A percentile compares a stretch with the other conserved stretches of the same genome.
Evolutionary conservation across 2,329 filamentous ascomycete species (phyloP).

Genomic region (Claviceps maximensis): DNA sequence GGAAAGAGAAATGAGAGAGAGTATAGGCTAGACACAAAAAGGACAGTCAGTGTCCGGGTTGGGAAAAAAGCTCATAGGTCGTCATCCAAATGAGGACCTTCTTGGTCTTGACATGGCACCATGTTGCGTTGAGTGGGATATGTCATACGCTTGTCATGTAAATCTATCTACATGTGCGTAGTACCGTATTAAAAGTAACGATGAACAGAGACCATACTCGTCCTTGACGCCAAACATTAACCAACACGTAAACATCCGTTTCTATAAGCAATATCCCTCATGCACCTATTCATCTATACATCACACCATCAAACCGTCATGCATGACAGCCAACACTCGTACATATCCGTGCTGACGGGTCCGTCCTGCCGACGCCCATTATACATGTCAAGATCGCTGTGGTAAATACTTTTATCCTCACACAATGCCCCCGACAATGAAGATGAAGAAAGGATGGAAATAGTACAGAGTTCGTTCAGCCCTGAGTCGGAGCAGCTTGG

Average conservation of each 20-base stretch:
- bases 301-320: background rate
- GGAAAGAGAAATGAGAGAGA: too few relatives aligned
- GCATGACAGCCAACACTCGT: background rate
- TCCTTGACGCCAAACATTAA: background rate
- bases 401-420: background rate
- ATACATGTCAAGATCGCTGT: background rate
- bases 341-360: background rate
- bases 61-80: too few relatives aligned
- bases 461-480: conserved; percentile 3
- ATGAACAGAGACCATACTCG: too few relatives aligned
- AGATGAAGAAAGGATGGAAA: background rate
- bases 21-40: too few relatives aligned
- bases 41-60: too few relatives aligned
- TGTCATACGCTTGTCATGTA: too few relatives aligned
- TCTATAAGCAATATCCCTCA: background rate
- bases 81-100: too few relatives aligned
- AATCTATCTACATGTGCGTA: too few relatives aligned
- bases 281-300: background rate
- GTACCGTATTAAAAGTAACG: too few relatives aligned
- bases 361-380: background rate
- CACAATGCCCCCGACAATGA: background rate
- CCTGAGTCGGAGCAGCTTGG: conserved; percentile 1
- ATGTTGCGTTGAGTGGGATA: too few relatives aligned
- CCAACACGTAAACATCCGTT: background rate
- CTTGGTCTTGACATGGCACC: too few relatives aligned